Evolutionary conservation across 2,329 filamentous ascomycete species (phyloP).

Genomic region (Aspergillus arachidicola): DNA sequence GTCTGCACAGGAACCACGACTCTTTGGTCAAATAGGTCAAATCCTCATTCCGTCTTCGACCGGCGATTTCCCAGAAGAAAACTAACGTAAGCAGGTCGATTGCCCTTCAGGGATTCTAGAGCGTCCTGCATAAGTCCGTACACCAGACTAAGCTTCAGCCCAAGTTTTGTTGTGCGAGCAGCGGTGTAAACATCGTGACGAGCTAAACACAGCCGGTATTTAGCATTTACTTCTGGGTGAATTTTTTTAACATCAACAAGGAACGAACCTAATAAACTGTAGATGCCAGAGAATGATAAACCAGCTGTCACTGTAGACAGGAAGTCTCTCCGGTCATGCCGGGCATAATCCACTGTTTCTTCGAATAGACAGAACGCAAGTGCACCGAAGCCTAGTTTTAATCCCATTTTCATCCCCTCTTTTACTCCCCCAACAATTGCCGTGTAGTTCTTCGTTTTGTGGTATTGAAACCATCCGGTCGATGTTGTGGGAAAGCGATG

Average conservation of each 20-base stretch:
- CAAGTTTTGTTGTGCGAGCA: conserved; percentile 76
- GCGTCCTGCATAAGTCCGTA: conserved; percentile 83
- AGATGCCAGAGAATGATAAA: conserved; percentile 79
- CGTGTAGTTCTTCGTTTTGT: conserved; percentile 96
- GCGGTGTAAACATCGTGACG: conserved; percentile 76
- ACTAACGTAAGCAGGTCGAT: conserved; percentile 74
- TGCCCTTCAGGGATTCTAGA: conserved; percentile 68
- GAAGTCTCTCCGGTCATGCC: conserved; percentile 67
- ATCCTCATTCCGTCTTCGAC: conserved; percentile 21
- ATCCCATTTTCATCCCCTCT: conserved; percentile 76
- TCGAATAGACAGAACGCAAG: conserved; percentile 79
- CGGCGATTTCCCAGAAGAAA: conserved; percentile 57
- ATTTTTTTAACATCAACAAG: neutral
- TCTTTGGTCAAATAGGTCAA: neutral
- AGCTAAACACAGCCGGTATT: conserved; percentile 54
- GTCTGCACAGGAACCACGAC: conserved; percentile 14
- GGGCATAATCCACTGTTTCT: conserved; percentile 75
- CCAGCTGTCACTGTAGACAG: conserved; percentile 81
- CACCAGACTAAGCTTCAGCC: conserved; percentile 73
- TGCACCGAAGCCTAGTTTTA: conserved; percentile 71
- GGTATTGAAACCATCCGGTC: conserved; percentile 96
- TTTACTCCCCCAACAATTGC: conserved; percentile 74
- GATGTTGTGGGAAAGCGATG: conserved; percentile 84
- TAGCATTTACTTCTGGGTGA: neutral
- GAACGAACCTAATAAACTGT: conserved; percentile 79